A percentile compares a stretch with the other conserved stretches of the same genome.
Evolutionary conservation across 345 rosid genomes (phyloP).

Genomic region (Dimocarpus longan): DNA sequence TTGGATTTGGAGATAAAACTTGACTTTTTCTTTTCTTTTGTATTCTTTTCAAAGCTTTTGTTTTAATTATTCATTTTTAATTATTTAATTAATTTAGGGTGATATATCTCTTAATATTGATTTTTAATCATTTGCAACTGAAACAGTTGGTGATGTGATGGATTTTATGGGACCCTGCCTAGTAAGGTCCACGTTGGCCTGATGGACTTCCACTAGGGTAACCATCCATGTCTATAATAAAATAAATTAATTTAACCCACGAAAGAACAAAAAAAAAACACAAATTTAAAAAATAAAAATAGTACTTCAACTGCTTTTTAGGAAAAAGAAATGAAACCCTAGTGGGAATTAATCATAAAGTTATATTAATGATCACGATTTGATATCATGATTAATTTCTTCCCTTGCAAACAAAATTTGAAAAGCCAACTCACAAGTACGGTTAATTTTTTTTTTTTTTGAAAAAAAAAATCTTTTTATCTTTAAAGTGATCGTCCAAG

Average conservation of each 20-base stretch:
- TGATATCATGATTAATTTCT: slow-evolving; percentile 7
- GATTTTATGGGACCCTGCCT: slow-evolving; percentile 26
- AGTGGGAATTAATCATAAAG: slow-evolving; percentile 13
- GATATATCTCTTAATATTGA: not conserved
- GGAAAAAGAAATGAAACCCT: not conserved
- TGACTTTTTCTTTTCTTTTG: slow-evolving; percentile 2
- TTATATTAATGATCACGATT: slow-evolving; percentile 1
- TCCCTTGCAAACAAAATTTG: not conserved
- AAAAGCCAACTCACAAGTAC: not conserved
- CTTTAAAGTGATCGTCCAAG: slow-evolving; percentile 1
- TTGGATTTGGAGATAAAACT: slow-evolving; percentile 17
- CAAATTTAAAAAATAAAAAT: not conserved
- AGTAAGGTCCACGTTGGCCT: slow-evolving; percentile 35
- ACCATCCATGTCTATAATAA: slow-evolving; percentile 19
- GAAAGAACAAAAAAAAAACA: not conserved
- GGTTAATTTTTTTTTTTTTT: not conserved
- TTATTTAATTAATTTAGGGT: not conserved
- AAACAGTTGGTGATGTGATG: slow-evolving; percentile 38
- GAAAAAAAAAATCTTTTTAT: slow-evolving; percentile 1
- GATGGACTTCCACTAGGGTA: slow-evolving; percentile 36
- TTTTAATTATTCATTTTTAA: not conserved
- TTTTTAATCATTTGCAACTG: slow-evolving; percentile 24
- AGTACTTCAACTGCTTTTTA: not conserved
- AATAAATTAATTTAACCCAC: not conserved
- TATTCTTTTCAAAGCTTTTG: not conserved